Percentiles rank a stretch among this genome's conserved stretches.
Evolutionary conservation across 2,329 filamentous ascomycete species (phyloP).

Genomic region (Dryadomyces sulphureus): DNA sequence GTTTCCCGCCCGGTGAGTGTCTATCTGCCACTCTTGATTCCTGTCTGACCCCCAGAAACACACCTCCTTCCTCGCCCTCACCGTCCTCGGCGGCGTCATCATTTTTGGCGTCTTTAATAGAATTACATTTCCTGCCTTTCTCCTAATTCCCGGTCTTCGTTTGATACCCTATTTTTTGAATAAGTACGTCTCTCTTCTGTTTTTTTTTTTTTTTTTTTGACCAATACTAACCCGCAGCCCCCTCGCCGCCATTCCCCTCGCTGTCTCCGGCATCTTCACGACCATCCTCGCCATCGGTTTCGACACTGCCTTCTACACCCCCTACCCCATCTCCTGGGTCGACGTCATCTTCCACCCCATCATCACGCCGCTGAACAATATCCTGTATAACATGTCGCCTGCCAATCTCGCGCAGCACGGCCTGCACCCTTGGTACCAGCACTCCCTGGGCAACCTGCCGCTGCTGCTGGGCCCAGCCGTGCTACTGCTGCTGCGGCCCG

Average conservation of each 20-base stretch:
- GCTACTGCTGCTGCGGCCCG: conserved; percentile 40
- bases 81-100: conserved; percentile 63
- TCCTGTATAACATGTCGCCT: conserved; percentile 57
- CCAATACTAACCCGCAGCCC: conserved; percentile 26
- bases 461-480: conserved; percentile 58
- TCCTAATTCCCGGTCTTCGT: conserved; percentile 69
- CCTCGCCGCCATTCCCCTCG: conserved; percentile 45
- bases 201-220: conserved; percentile 4
- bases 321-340: conserved; percentile 46
- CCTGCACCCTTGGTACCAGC: conserved; percentile 66
- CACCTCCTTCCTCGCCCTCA: conserved; percentile 61
- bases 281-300: conserved; percentile 58
- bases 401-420: conserved; percentile 63
- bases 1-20: conserved; percentile 29
- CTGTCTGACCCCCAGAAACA: conserved; percentile 33
- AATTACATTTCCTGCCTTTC: conserved; percentile 90
- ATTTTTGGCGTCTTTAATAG: conserved; percentile 89
- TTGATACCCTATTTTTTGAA: conserved; percentile 74
- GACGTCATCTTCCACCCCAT: conserved; percentile 50
- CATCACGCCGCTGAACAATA: conserved; percentile 65
- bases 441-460: conserved; percentile 55
- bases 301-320: conserved; percentile 73
- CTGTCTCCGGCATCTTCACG: conserved; percentile 51
- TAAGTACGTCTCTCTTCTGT: conserved; percentile 40
- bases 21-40: conserved; percentile 13